Conservation (phyloP, 495 filamentous ascomycete species). For the Tirmania nivea region DNA sequence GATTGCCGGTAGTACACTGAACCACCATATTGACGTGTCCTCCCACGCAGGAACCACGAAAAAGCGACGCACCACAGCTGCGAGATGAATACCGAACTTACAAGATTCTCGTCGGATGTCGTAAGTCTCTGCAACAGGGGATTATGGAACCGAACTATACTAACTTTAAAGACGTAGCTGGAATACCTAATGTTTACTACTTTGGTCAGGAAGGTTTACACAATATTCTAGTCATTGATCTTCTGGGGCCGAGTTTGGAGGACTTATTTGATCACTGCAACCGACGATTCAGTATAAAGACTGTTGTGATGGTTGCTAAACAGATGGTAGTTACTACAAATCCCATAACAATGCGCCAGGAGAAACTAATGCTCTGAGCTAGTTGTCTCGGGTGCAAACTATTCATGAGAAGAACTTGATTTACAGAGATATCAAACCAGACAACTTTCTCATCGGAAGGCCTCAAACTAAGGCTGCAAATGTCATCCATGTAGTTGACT, state of each 20-base stretch:
- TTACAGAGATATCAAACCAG: conserved; percentile 97
- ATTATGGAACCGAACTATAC: conserved; percentile 3
- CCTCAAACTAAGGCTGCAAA: conserved; percentile 80
- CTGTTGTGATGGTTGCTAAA: conserved; percentile 97
- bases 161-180: conserved; percentile 34
- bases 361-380: not conserved
- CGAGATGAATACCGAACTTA: conserved; percentile 98
- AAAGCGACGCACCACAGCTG: conserved; percentile 94
- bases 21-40: conserved; percentile 2
- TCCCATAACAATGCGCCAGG: conserved; percentile 1
- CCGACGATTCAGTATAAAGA: conserved; percentile 86
- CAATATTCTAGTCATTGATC: conserved; percentile 97
- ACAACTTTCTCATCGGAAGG: conserved; percentile 98
- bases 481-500: conserved; percentile 97
- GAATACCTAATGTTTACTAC: conserved; percentile 99
- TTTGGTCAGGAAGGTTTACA: conserved; percentile 97
- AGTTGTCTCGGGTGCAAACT: conserved; percentile 94
- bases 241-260: conserved; percentile 87
- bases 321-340: conserved; percentile 55
- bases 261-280: conserved; percentile 98
- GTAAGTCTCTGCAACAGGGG: conserved; percentile 37
- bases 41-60: conserved; percentile 62
- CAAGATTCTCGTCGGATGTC: conserved; percentile 97
- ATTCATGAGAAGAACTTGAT: conserved; percentile 99
- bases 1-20: not conserved